Percentiles rank a stretch among this genome's conserved stretches.
These are phyloP conservation scores for Grifola frondosa DNA, from an alignment of 1,284 basidiomycete species.

Conservation along the genomic window DNA sequence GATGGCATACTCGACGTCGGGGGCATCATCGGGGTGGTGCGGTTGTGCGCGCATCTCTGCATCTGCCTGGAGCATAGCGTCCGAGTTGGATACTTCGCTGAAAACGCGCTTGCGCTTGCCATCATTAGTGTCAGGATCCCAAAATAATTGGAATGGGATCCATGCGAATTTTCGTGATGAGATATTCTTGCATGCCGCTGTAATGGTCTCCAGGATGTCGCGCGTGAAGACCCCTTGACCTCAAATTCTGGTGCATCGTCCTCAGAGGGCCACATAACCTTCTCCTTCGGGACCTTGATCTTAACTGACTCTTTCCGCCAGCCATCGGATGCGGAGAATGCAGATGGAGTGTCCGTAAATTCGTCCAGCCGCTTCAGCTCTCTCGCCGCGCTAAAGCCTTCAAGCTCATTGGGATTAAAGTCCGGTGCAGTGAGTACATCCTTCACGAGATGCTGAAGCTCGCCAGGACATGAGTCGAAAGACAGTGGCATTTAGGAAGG, in stretches of 20 bases:
- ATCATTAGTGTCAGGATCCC: not conserved
- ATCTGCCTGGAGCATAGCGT: slow-evolving; percentile 20
- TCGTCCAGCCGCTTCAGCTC: slow-evolving; percentile 18
- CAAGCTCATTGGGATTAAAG: slow-evolving; percentile 21
- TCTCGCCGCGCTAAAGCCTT: slow-evolving; percentile 8
- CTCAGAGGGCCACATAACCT: slow-evolving; percentile 16
- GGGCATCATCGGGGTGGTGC: slow-evolving; percentile 7
- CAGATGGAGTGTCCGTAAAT: not conserved
- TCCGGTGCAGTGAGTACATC: slow-evolving; percentile 5
- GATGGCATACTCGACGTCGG: slow-evolving; percentile 15
- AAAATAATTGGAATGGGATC: not conserved
- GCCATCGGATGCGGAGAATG: slow-evolving; percentile 17
- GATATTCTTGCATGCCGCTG: not conserved
- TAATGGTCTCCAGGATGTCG: not conserved
- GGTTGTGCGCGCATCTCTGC: slow-evolving; percentile 10
- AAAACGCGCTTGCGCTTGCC: slow-evolving; percentile 11
- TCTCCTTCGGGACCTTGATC: slow-evolving; percentile 22
- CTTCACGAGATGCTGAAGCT: slow-evolving; percentile 20
- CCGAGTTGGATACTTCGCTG: slow-evolving; percentile 19
- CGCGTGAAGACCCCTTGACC: slow-evolving; percentile 17
- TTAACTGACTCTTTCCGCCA: slow-evolving; percentile 25
- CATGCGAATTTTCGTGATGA: slow-evolving; percentile 3
- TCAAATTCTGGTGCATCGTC: slow-evolving; percentile 21
- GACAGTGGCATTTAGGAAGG: slow-evolving; percentile 25
- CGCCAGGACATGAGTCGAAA: slow-evolving; percentile 28